Conservation (phyloP, 2,329 filamentous ascomycete genomes). For the Atkinsonella hypoxylon region DNA sequence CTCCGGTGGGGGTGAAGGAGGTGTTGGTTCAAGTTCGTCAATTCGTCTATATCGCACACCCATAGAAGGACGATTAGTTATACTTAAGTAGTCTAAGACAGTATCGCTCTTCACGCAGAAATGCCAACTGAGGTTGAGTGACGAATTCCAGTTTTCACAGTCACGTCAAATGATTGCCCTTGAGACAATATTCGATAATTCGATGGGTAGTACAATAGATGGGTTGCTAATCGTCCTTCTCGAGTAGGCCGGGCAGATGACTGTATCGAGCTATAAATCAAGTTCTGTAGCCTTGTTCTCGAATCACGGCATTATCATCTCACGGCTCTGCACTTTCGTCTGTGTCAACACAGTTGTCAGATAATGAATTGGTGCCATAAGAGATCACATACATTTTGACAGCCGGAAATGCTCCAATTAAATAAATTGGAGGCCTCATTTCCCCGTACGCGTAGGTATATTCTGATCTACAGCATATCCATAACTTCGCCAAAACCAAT, state of each 20-base stretch:
- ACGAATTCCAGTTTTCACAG: too few species aligned
- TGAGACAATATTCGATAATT: too few species aligned
- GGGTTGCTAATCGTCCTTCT: neutral
- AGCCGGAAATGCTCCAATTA: neutral
- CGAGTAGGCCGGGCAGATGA: neutral
- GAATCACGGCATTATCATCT: neutral
- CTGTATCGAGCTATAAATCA: neutral
- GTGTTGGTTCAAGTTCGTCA: neutral
- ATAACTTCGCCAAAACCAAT: constrained; percentile 6
- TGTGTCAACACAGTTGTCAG: constrained; percentile 7
- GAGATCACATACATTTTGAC: constrained; percentile 6
- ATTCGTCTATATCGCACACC: neutral
- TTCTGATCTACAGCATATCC: constrained; percentile 5
- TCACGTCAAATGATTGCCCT: too few species aligned
- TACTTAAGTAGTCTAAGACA: neutral
- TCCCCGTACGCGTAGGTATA: neutral
- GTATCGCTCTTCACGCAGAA: too few species aligned
- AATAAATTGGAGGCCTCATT: neutral
- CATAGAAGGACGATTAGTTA: neutral
- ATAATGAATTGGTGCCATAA: constrained; percentile 4
- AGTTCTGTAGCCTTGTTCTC: neutral
- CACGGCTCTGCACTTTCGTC: neutral
- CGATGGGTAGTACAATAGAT: neutral
- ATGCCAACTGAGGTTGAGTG: too few species aligned
- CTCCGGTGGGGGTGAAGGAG: neutral